phyloP scores from a whole-genome alignment of 2,329 filamentous ascomycete species.

The Claviceps arundinis region DNA sequence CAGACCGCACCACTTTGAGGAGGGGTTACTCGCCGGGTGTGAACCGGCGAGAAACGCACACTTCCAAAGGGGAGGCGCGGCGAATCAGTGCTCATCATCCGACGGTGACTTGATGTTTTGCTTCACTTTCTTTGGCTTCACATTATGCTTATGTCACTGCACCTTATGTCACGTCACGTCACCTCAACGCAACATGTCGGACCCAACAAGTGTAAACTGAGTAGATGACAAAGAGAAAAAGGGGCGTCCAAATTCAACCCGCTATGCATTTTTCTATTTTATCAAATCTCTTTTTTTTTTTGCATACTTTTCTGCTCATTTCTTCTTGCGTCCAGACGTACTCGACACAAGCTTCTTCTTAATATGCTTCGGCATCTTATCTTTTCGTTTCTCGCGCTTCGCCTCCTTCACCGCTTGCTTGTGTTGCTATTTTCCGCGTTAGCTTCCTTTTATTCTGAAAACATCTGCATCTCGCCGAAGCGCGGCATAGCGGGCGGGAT shows the following conservation, averaged over 20 bases:
- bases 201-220: too few species aligned
- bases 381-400: conserved; percentile 82
- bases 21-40: conserved; percentile 21
- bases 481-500: too few species aligned
- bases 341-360: conserved; percentile 76
- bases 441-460: background rate
- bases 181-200: too few species aligned
- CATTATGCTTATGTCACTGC: too few species aligned
- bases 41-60: conserved; percentile 17
- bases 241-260: too few species aligned
- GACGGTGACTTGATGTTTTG: conserved; percentile 15
- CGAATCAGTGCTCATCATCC: conserved; percentile 33
- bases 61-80: conserved; percentile 12
- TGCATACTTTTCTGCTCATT: conserved; percentile 2
- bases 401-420: conserved; percentile 90
- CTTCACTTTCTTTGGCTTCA: too few species aligned
- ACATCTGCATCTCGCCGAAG: too few species aligned
- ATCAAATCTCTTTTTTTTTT: background rate
- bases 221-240: too few species aligned
- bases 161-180: too few species aligned
- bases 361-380: conserved; percentile 90
- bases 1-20: conserved; percentile 14
- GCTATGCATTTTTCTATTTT: too few species aligned
- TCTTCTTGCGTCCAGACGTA: conserved; percentile 50
- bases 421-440: conserved; percentile 37